These are phyloP conservation scores for Aureobasidium vineae DNA, from an alignment of 2,329 filamentous ascomycete species.

Conservation along the genomic window DNA sequence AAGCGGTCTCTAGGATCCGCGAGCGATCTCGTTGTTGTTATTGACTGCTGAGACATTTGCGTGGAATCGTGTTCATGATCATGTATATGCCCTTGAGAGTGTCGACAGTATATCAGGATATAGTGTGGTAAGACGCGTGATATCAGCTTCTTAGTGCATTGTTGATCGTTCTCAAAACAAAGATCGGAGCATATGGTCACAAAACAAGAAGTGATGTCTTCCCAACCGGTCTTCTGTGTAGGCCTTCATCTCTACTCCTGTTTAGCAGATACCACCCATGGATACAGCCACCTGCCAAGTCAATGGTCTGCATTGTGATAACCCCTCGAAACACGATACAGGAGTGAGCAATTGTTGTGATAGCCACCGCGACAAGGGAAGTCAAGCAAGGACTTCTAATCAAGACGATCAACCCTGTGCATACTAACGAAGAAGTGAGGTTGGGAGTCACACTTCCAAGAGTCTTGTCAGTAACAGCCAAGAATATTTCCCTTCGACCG, in stretches of 20 bases:
- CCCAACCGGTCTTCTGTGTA: not conserved
- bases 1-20: not conserved
- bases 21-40: not conserved
- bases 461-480: constrained; percentile 20
- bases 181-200: not conserved
- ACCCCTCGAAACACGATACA: not conserved
- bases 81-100: not conserved
- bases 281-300: not conserved
- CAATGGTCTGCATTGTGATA: not conserved
- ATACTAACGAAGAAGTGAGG: not conserved
- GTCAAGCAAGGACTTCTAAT: constrained; percentile 6
- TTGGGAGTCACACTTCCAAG: not conserved
- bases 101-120: not conserved
- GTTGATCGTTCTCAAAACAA: not conserved
- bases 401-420: not conserved
- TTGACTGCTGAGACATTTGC: not conserved
- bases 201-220: not conserved
- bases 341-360: not conserved
- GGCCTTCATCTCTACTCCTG: not conserved
- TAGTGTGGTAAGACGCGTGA: not conserved
- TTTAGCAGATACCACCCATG: not conserved
- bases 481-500: not conserved
- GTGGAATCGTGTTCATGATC: not conserved
- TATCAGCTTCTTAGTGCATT: not conserved
- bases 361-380: not conserved